Conservation (phyloP, 2,329 filamentous ascomycete species). For the Nigrospora sphaerica region DNA sequence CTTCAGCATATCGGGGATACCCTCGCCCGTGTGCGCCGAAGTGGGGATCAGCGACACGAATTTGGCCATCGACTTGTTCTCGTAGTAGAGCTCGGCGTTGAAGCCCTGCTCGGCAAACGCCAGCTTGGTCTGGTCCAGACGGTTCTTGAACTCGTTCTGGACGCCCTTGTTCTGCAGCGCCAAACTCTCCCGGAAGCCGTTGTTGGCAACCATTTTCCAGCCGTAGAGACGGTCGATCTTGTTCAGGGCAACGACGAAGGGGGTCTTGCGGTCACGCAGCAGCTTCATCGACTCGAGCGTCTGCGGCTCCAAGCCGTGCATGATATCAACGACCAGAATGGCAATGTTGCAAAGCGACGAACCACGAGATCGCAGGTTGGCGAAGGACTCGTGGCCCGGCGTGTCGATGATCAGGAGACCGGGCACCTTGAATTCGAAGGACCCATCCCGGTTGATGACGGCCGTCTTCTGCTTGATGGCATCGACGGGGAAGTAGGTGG, state of each 20-base stretch:
- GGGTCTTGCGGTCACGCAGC: slow-evolving; percentile 86
- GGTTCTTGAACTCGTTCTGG: slow-evolving; percentile 88
- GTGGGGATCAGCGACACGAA: slow-evolving; percentile 95
- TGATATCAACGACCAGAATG: slow-evolving; percentile 97
- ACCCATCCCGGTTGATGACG: slow-evolving; percentile 84
- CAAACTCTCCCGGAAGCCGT: slow-evolving; percentile 92
- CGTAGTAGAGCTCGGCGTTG: slow-evolving; percentile 93
- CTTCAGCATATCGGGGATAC: slow-evolving; percentile 98
- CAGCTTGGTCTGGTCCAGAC: slow-evolving; percentile 84
- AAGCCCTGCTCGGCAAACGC: slow-evolving; percentile 95
- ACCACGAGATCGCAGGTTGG: slow-evolving; percentile 91
- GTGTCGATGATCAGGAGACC: slow-evolving; percentile 96
- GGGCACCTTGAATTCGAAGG: slow-evolving; percentile 95
- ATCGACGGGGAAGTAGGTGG: slow-evolving; percentile 96
- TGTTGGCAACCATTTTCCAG: slow-evolving; percentile 98
- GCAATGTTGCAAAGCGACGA: slow-evolving; percentile 99
- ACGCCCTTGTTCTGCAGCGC: slow-evolving; percentile 86
- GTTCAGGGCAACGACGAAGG: slow-evolving; percentile 97
- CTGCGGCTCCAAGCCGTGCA: slow-evolving; percentile 97
- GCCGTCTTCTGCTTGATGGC: slow-evolving; percentile 87
- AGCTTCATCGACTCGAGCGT: slow-evolving; percentile 96
- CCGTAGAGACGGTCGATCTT: slow-evolving; percentile 99
- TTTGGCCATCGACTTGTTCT: slow-evolving; percentile 95
- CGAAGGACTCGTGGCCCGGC: slow-evolving; percentile 99
- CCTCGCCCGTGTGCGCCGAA: slow-evolving; percentile 96